Conservation (phyloP, 768 basidiomycete genomes). For the Xerocomus brunneocitrinus region DNA sequence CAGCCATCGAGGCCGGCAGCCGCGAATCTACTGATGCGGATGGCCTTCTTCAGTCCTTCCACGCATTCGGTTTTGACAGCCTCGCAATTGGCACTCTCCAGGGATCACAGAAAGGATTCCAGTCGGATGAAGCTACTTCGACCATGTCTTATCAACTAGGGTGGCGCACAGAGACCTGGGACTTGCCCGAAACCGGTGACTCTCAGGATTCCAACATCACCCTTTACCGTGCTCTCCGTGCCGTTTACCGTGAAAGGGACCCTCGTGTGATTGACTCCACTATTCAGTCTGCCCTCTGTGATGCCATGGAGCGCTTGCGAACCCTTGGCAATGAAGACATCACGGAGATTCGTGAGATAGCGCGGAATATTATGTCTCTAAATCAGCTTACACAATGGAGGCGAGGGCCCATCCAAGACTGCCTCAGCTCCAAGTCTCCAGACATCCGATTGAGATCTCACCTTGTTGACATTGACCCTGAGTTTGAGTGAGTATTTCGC, state of each 20-base stretch:
- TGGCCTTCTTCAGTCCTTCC: slow-evolving; percentile 75
- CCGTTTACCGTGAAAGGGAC: slow-evolving; percentile 78
- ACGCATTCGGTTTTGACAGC: slow-evolving; percentile 85
- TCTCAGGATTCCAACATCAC: slow-evolving; percentile 47
- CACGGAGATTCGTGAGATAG: slow-evolving; percentile 63
- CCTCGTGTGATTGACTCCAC: slow-evolving; percentile 41
- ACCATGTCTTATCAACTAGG: slow-evolving; percentile 74
- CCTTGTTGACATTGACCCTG: slow-evolving; percentile 45
- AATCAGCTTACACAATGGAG: slow-evolving; percentile 72
- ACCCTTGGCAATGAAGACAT: slow-evolving; percentile 74
- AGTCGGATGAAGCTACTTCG: slow-evolving; percentile 29
- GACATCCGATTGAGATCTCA: slow-evolving; percentile 36
- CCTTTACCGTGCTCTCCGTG: slow-evolving; percentile 75
- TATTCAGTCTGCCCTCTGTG: slow-evolving; percentile 46
- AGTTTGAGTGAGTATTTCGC: slow-evolving; percentile 58
- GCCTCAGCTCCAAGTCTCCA: slow-evolving; percentile 31
- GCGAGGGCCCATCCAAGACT: slow-evolving; percentile 23
- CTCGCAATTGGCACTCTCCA: slow-evolving; percentile 74
- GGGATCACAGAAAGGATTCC: slow-evolving; percentile 33
- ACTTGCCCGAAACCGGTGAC: slow-evolving; percentile 64
- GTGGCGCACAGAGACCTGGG: slow-evolving; percentile 96
- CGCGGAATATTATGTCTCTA: slow-evolving; percentile 75
- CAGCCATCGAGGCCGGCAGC: slow-evolving; percentile 63
- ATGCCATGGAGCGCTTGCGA: slow-evolving; percentile 63
- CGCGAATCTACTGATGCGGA: slow-evolving; percentile 42